A percentile compares a stretch with the other conserved stretches of the same genome.
phyloP scores from a whole-genome alignment of 495 filamentous ascomycete species.

The Hypomontagnella submonticulosa region DNA sequence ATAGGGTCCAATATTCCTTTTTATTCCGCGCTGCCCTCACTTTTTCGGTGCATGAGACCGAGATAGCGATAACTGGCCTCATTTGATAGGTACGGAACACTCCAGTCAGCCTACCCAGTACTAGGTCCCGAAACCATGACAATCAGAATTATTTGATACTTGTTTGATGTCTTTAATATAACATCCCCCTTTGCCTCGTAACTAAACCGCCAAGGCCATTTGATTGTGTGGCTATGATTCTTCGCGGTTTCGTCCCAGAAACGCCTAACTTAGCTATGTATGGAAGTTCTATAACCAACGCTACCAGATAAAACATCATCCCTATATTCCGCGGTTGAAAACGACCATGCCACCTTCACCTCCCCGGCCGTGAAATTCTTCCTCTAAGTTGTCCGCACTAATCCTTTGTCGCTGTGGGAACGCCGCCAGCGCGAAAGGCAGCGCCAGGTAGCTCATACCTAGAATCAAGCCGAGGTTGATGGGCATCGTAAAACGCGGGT shows the following conservation, averaged over 20 bases:
- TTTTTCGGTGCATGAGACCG: too few species aligned
- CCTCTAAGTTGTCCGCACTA: conserved; percentile 75
- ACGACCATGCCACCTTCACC: conserved; percentile 80
- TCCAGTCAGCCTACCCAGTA: too few species aligned
- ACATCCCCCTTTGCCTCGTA: not conserved
- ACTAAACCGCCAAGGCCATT: not conserved
- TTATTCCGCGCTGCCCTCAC: not conserved
- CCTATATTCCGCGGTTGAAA: conserved; percentile 90
- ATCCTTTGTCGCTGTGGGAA: conserved; percentile 92
- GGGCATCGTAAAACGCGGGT: conserved; percentile 77
- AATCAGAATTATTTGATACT: conserved; percentile 8
- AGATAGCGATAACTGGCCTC: too few species aligned
- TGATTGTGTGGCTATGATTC: not conserved
- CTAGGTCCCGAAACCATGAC: not conserved
- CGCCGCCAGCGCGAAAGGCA: conserved; percentile 86
- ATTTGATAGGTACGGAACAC: too few species aligned
- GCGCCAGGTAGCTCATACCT: conserved; percentile 80
- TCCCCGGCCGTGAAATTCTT: conserved; percentile 82
- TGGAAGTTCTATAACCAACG: conserved; percentile 14
- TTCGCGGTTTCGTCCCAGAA: not conserved
- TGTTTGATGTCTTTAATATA: not conserved
- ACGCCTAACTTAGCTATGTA: conserved; percentile 5
- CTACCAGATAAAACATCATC: conserved; percentile 7
- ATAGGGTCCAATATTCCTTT: conserved; percentile 15
- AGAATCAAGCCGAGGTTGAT: conserved; percentile 88